Base-by-base conservation (phyloP, 257 asterid species). In the Leonotis leonurus region DNA sequence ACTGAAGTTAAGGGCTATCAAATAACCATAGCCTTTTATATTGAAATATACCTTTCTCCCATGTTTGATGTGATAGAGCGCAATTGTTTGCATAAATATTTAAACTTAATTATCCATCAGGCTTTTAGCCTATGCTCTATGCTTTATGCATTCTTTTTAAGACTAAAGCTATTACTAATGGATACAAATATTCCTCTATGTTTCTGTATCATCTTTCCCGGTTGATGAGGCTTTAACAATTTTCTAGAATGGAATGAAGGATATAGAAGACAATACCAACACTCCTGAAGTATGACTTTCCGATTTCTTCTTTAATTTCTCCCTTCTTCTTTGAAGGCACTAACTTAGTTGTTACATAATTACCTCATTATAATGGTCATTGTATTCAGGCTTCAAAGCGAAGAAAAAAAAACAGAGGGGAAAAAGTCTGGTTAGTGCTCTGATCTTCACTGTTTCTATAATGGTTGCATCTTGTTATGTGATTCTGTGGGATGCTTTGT, bases 401-500 rank as follows among this genome's bases (percentile, higher is more conserved):
- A n/a, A n/a, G 64, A 66, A 60, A 73, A 70, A 70, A 73, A 70
- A 51, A 59, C 2, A 25, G 68, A 52, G 61, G 72, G 50, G 62
- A 54, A 62, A 73, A 71, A 73, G 29, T 43, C 77, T 53, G 83
- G 82, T 77, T 36, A 70, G 73, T 40, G 6, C 74, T 16, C 14
- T 49, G 2, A 1, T 33, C 78, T 26, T 8, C 40, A 3, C 20
- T 11, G n/a, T n/a, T n/a, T n/a, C n/a, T n/a, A n/a, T n/a, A n/a
- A n/a, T n/a, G n/a, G n/a, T n/a, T n/a, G n/a, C n/a, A n/a, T n/a
- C n/a, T n/a, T n/a, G n/a, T n/a, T n/a, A n/a, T n/a, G n/a, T n/a
- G n/a, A n/a, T n/a, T n/a, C n/a, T n/a, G n/a, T n/a, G n/a, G n/a
- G n/a, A n/a, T n/a, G n/a, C n/a, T n/a, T n/a, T n/a, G n/a, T n/a